phyloP scores from a whole-genome alignment of 192 early-diverging fungal species.

The Fimicolochytrium jonesii region DNA sequence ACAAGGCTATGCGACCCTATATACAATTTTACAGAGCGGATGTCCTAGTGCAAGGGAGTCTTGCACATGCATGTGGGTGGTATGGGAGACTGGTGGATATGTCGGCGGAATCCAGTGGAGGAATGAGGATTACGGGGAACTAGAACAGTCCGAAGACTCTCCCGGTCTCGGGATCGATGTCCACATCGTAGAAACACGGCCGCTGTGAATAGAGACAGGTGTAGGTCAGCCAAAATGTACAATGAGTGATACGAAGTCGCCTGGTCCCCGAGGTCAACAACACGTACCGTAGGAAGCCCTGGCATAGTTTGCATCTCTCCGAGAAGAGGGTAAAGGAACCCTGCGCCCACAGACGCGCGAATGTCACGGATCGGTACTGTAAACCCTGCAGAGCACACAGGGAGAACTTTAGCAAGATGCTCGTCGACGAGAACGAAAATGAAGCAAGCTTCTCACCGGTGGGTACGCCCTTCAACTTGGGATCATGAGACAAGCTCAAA shows the following conservation, averaged over 20 bases:
- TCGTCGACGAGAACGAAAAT: not conserved
- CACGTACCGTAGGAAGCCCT: slow-evolving; percentile 76
- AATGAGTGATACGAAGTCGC: not conserved
- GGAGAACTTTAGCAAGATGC: slow-evolving; percentile 8
- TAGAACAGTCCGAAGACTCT: slow-evolving; percentile 87
- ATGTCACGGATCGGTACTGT: slow-evolving; percentile 92
- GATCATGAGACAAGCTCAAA: slow-evolving; percentile 86
- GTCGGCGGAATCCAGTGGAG: too few relatives aligned
- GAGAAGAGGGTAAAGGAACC: slow-evolving; percentile 94
- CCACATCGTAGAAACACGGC: slow-evolving; percentile 95
- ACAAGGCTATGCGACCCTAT: too few relatives aligned
- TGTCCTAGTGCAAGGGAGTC: too few relatives aligned
- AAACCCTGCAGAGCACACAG: slow-evolving; percentile 57
- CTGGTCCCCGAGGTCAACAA: not conserved
- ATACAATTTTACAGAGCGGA: too few relatives aligned
- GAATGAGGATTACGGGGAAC: too few relatives aligned
- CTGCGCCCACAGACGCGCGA: slow-evolving; percentile 90
- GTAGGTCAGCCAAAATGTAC: not conserved
- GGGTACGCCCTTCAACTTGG: slow-evolving; percentile 87
- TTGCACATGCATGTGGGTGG: too few relatives aligned
- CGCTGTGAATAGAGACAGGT: slow-evolving; percentile 28
- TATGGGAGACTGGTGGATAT: too few relatives aligned
- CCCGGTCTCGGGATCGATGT: slow-evolving; percentile 81
- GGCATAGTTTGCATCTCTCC: slow-evolving; percentile 99
- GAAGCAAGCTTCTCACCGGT: too few relatives aligned